Evolutionary conservation across 768 basidiomycete genomes (phyloP).

Genomic region (Russula virescens): DNA sequence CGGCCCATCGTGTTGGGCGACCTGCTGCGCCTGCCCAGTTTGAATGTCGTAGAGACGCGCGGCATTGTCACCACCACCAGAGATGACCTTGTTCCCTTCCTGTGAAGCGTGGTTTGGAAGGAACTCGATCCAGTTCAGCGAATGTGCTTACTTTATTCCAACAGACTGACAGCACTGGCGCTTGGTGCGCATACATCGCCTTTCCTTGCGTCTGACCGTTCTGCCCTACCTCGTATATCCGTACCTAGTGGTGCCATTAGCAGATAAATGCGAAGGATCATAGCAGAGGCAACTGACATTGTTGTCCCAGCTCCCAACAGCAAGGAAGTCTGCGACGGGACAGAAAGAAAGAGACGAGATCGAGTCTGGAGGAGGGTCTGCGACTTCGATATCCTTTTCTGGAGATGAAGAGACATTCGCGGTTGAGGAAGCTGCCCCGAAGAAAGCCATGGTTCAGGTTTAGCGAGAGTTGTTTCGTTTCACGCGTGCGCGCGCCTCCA

Average conservation of each 20-base stretch:
- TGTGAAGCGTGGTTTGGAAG: conserved; percentile 31
- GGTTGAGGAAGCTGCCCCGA: conserved; percentile 31
- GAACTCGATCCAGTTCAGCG: background rate
- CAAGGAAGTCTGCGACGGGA: conserved; percentile 79
- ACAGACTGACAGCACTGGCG: conserved; percentile 78
- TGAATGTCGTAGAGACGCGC: conserved; percentile 89
- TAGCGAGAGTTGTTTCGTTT: background rate
- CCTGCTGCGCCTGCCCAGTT: conserved; percentile 74
- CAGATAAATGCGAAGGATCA: background rate
- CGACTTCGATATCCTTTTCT: conserved; percentile 78
- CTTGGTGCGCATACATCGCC: conserved; percentile 88
- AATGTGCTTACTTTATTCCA: conserved; percentile 75
- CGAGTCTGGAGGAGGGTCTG: conserved; percentile 78
- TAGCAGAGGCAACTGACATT: conserved; percentile 48
- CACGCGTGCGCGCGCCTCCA: background rate
- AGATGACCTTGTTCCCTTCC: conserved; percentile 89
- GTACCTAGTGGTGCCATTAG: conserved; percentile 47
- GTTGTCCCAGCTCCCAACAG: conserved; percentile 93
- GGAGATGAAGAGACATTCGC: conserved; percentile 35
- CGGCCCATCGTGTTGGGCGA: conserved; percentile 88
- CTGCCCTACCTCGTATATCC: conserved; percentile 84
- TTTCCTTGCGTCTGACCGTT: conserved; percentile 80
- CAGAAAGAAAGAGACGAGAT: conserved; percentile 85
- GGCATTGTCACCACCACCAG: conserved; percentile 91
- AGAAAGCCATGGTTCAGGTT: conserved; percentile 38